Percentiles rank a stretch among this genome's conserved stretches.
Conservation (phyloP, 768 basidiomycete species). For the Tulasnella sp. region DNA sequence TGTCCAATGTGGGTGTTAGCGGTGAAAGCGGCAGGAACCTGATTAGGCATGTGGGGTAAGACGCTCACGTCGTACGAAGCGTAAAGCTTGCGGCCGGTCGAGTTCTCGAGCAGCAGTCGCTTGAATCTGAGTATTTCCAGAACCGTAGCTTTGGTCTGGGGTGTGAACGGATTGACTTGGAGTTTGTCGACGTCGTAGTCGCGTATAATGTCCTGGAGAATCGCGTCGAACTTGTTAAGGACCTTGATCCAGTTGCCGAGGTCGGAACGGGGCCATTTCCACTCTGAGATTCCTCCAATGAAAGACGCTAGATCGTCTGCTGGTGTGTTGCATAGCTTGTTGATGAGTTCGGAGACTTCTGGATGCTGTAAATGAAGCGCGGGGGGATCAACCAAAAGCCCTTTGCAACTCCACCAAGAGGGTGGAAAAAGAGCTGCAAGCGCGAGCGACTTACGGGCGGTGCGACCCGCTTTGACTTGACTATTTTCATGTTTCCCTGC, state of each 20-base stretch:
- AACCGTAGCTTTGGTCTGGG: slow-evolving; percentile 70
- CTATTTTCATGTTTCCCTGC: slow-evolving; percentile 70
- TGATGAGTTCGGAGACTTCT: slow-evolving; percentile 79
- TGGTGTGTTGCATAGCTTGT: slow-evolving; percentile 63
- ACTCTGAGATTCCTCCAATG: slow-evolving; percentile 70
- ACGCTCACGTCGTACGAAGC: slow-evolving; percentile 89
- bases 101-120: slow-evolving; percentile 90
- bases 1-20: slow-evolving; percentile 30
- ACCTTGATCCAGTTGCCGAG: slow-evolving; percentile 95
- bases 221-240: slow-evolving; percentile 91
- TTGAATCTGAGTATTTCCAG: slow-evolving; percentile 87
- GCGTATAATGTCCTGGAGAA: slow-evolving; percentile 79
- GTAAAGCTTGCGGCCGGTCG: slow-evolving; percentile 96
- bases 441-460: slow-evolving; percentile 63
- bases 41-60: neutral
- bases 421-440: slow-evolving; percentile 35
- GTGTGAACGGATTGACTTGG: slow-evolving; percentile 78
- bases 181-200: slow-evolving; percentile 86
- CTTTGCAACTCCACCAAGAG: slow-evolving; percentile 34
- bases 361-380: slow-evolving; percentile 58
- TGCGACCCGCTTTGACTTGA: slow-evolving; percentile 69
- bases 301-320: slow-evolving; percentile 72
- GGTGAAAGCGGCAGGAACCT: slow-evolving; percentile 8
- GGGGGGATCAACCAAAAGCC: slow-evolving; percentile 24
- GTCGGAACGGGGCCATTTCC: slow-evolving; percentile 97